Base-by-base conservation (phyloP, 345 rosid species). In the Bruguiera parviflora region DNA sequence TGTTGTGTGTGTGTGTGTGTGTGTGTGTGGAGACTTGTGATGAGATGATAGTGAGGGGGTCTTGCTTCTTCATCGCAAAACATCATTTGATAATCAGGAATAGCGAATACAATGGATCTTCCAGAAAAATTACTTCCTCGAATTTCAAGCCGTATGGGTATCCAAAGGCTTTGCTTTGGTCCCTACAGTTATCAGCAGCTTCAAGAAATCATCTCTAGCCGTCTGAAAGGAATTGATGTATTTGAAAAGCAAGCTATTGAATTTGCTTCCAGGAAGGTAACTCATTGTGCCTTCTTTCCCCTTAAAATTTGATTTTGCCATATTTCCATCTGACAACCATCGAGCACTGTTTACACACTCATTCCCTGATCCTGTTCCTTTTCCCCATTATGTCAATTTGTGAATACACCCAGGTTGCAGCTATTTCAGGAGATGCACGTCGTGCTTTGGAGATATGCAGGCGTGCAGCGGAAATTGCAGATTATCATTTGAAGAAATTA, bases 101-200 rank as follows among this genome's bases (percentile, higher is more conserved):
- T 94, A 77, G 97, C 98, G 70, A 94, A 94, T 77, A 94, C 98
- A 25, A 94, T 94, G 98, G 97, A 94, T 81, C 96, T 94, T 67
- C 98, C 97, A 58, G 98, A 94, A 81, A 94, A 89, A 86, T 71
- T 94, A 75, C 96, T 94, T 72, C 98, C 98, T 67, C 96, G 97
- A 58, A 92, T 94, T 66, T 94, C 98, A 61, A 94, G 98, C 78
- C 83, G 97, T 58, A 81, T 92, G 96, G 98, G 97, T 76, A 88
- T 94, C 61, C 96, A 92, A 69, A 92, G 98, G 82, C 92, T 92
- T 24, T 92, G 98, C 80, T 94, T 94, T 68, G 93, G 96, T 68
- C 98, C 98, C 65, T 94, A 94, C 68, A 92, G 88, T 37, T 83
- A 84, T 79, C 90, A 83, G 73, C 98, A 94, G 77, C 96, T 94